Base-by-base conservation (phyloP, 23 red algal genomes). In the Gracilaria domingensis region DNA sequence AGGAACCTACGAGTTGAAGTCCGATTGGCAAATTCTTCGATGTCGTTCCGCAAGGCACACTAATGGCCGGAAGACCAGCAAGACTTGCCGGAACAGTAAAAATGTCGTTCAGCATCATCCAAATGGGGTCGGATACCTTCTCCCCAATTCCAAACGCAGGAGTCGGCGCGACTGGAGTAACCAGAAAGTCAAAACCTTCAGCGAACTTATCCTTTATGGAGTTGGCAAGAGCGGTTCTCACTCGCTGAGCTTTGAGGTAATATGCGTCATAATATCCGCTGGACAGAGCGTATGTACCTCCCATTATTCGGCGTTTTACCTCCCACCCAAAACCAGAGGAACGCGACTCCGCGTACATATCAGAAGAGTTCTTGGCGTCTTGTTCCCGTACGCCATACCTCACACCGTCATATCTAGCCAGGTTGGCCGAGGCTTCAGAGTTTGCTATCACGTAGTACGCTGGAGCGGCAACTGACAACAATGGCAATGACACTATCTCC, bases 191-290 rank as follows among this genome's bases (percentile, higher is more conserved):
- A 57, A 95, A 75, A 51, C 87, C 90, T 37, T 59, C 70, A 35
- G 72, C 86, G 35, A 93, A 98, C 24, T 62, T 53, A 5, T 44
- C 78, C 57, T 59, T 42, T 20, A 93, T 94, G 20, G 90, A 79
- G 40, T 50, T 34, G 30, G 67, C 58, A 58, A 98, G 80, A 44
- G 62, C 51, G 11, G 57, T 36, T 32, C 97, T 78, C 18, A 98
- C 94, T 53, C 66, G 64, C 90, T 95, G 88, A 59, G 97, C 97
- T 58, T 85, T 70, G 32, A 80, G 40, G 81, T 98, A 98, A 66
- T 94, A 95, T 4, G 97, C 97, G 47, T 98, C 97, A 65, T 95
- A 93, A 74, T 98, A 98, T 47, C 97, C 97, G 39, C 78, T 83
- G 0, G 93, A 95, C 4, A 98, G 85, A 0, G 97, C 90, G 66